phyloP scores from a whole-genome alignment of 768 basidiomycete species.

The Calvatia gigantea region DNA sequence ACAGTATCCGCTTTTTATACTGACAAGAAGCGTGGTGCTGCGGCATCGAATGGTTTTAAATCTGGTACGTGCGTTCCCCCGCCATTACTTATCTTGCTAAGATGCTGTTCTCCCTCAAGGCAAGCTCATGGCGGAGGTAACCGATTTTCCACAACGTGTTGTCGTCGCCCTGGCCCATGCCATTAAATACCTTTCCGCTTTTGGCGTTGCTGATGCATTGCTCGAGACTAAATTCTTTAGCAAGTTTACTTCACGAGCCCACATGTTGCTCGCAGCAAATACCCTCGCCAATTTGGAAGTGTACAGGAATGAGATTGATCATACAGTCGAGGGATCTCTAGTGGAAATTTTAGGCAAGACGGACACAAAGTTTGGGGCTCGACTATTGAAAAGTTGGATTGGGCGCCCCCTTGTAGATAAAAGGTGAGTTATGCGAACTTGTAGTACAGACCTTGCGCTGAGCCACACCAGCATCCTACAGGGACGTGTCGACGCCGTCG shows the following conservation, averaged over 20 bases:
- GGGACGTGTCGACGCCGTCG: conserved; percentile 78
- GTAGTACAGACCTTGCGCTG: conserved; percentile 1
- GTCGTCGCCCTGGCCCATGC: conserved; percentile 71
- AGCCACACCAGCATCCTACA: conserved; percentile 53
- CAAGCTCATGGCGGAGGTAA: conserved; percentile 54
- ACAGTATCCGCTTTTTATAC: conserved; percentile 65
- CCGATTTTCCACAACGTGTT: conserved; percentile 67
- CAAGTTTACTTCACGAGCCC: conserved; percentile 68
- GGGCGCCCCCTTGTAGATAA: conserved; percentile 79
- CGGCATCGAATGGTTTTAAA: conserved; percentile 40
- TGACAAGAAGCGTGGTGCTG: conserved; percentile 36
- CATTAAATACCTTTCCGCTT: conserved; percentile 66
- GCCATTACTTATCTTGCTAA: background rate
- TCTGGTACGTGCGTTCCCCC: conserved; percentile 32
- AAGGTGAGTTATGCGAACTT: conserved; percentile 35
- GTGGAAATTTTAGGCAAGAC: conserved; percentile 86
- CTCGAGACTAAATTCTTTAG: conserved; percentile 75
- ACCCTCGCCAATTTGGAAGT: conserved; percentile 90
- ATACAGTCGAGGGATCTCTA: conserved; percentile 68
- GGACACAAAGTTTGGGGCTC: conserved; percentile 83
- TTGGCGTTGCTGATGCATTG: conserved; percentile 77
- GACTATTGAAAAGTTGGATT: conserved; percentile 83
- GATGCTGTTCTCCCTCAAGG: conserved; percentile 33
- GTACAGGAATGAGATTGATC: conserved; percentile 88
- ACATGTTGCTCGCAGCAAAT: conserved; percentile 88